These are phyloP conservation scores for Nitzschia putrida DNA, from an alignment of 108 stramenopile genomes.

Conservation along the genomic window DNA sequence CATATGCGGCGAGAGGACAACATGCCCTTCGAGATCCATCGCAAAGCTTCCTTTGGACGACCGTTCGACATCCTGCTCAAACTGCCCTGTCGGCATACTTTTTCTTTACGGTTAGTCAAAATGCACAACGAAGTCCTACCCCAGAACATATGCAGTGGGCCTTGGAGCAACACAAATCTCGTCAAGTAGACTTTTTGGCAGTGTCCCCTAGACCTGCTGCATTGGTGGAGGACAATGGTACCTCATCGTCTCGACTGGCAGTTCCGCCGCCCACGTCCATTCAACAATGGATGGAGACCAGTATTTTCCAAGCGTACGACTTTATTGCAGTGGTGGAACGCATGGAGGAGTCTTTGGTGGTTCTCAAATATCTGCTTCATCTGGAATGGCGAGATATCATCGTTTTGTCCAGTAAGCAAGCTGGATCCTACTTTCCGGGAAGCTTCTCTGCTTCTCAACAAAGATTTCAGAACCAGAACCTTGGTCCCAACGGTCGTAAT, in stretches of 20 bases:
- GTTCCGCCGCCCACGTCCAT: neutral
- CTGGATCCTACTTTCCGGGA: conserved; percentile 12
- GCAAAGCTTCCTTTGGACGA: conserved; percentile 42
- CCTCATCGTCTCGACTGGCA: neutral
- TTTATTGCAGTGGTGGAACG: conserved; percentile 47
- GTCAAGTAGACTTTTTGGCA: conserved; percentile 9
- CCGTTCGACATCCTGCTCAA: conserved; percentile 44
- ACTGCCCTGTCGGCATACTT: conserved; percentile 41
- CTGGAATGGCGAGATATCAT: conserved; percentile 5
- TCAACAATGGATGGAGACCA: conserved; percentile 11
- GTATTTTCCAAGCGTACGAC: conserved; percentile 38
- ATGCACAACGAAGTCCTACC: neutral
- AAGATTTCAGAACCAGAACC: neutral
- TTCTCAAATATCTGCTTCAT: conserved; percentile 16
- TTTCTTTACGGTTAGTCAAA: conserved; percentile 39
- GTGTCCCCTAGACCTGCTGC: neutral
- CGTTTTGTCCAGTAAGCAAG: conserved; percentile 9
- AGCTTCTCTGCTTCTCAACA: neutral
- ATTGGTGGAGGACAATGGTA: neutral
- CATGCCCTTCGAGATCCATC: conserved; percentile 7
- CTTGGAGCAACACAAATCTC: conserved; percentile 9
- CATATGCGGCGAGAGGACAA: neutral
- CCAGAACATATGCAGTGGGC: conserved; percentile 15
- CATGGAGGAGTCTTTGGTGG: conserved; percentile 48
- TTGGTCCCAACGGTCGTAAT: neutral